Evolutionary conservation across 148 eudicot species (phyloP), one percentile per base, ranked within the genome.

Genomic region (Chenopodium quinoa): DNA sequence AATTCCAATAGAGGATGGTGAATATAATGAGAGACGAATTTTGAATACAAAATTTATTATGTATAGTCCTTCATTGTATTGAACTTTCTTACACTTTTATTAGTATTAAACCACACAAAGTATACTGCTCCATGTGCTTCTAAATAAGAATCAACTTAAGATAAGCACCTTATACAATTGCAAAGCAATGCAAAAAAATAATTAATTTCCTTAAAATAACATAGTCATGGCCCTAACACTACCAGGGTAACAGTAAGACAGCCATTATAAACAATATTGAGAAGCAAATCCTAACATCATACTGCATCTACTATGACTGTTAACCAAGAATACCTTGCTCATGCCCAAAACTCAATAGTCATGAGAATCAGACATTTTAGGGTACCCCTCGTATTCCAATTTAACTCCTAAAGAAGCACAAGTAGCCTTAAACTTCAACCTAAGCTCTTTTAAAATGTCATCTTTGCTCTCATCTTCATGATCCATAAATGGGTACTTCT

Each of bases 331-430:
- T 37, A 37, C 44, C 7, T 37, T 37, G 44, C 44, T 37, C 44
- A 37, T 37, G 44, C 44, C 7, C 44, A 77, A 77, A 65, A 64
- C 12, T 34, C 85, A 50, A 87, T 60, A 80, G 37, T 85, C 84
- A 4, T 85, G 83, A 22, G 50, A 85, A 86, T 86, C 88, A 67
- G 88, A 86, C 58, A 85, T 81, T 73, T 84, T 93, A 0, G 91
- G 95, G 81, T 91, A 93, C 20, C 97, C 94, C 44, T 84, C 78
- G 74, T 89, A 92, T 85, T 88, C 92, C 89, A 91, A 85, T 58
- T 91, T 92, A 84, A 91, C 85, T 82, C 91, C 91, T 86, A 95
- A 83, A 48, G 87, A 87, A 13, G 92, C 94, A 84, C 87, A 91
- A 83, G 90, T 69, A 63, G 89, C 91, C 86, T 80, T 88, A 82